Percentiles rank a stretch among this genome's conserved stretches.
phyloP scores from a whole-genome alignment of 768 basidiomycete species.

The Mycena galopus region DNA sequence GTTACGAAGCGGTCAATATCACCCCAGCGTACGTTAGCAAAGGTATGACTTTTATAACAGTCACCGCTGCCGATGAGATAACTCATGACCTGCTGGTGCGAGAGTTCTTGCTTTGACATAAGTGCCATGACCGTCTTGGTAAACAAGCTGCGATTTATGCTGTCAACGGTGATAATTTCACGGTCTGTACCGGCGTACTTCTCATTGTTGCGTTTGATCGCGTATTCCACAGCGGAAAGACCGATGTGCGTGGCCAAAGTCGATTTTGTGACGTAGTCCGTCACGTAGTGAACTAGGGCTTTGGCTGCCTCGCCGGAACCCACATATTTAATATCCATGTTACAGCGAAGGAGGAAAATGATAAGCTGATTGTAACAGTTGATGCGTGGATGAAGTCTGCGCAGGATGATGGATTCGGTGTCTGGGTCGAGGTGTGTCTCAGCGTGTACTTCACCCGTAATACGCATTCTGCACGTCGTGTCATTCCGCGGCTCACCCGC shows the following conservation, averaged over 20 bases:
- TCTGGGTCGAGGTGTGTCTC: too few species aligned
- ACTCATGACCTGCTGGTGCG: conserved; percentile 24
- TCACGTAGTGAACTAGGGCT: conserved; percentile 48
- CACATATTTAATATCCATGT: conserved; percentile 49
- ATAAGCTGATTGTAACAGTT: too few species aligned
- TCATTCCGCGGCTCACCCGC: too few species aligned
- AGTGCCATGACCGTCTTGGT: conserved; percentile 18
- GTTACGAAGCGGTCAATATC: background rate
- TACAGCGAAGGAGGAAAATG: conserved; percentile 38
- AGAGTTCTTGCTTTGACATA: conserved; percentile 20
- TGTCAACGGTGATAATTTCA: accelerated
- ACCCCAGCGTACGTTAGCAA: background rate
- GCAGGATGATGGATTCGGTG: conserved; percentile 23
- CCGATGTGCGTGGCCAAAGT: conserved; percentile 37
- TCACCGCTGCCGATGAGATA: conserved; percentile 12
- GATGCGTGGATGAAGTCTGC: conserved; percentile 14
- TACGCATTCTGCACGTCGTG: too few species aligned
- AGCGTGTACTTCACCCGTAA: too few species aligned
- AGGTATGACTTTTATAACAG: background rate
- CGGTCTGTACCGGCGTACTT: background rate
- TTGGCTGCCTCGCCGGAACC: conserved; percentile 45
- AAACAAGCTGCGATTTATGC: conserved; percentile 1
- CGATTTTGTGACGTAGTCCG: conserved; percentile 52
- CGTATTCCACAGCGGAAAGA: conserved; percentile 31
- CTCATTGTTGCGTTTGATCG: conserved; percentile 5